These are phyloP conservation scores for Rhizophagus sp. DNA, from an alignment of 192 early-diverging fungal species.

Conservation along the genomic window DNA sequence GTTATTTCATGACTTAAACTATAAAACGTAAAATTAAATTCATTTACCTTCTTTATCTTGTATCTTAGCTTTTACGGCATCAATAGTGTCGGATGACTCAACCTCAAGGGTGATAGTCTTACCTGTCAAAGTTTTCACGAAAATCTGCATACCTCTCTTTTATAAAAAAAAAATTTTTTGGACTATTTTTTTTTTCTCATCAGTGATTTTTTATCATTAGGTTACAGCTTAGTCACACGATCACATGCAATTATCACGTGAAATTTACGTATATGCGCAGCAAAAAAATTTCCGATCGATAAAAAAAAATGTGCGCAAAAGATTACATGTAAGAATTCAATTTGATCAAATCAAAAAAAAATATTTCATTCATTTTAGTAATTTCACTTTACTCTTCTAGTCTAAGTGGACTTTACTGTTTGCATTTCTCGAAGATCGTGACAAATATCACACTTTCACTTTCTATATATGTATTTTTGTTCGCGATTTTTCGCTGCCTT, in stretches of 20 bases:
- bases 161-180: background rate
- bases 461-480: background rate
- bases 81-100: slow-evolving; percentile 77
- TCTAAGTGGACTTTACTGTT: background rate
- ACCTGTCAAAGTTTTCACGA: slow-evolving; percentile 87
- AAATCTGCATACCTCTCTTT: slow-evolving; percentile 57
- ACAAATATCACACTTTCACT: background rate
- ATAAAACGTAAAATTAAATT: background rate
- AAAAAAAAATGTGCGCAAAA: background rate
- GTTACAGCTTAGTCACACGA: background rate
- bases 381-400: background rate
- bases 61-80: slow-evolving; percentile 83
- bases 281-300: too few species aligned
- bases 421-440: background rate
- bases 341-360: background rate
- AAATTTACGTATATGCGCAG: background rate
- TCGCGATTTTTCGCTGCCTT: background rate
- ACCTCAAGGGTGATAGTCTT: slow-evolving; percentile 97
- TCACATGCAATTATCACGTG: background rate
- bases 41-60: slow-evolving; percentile 81
- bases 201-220: too few species aligned
- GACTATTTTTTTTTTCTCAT: background rate
- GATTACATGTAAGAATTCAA: background rate
- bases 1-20: background rate
- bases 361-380: background rate